These are phyloP conservation scores for Aureobasidium mangrovei DNA, from an alignment of 2,329 filamentous ascomycete species.

Conservation along the genomic window DNA sequence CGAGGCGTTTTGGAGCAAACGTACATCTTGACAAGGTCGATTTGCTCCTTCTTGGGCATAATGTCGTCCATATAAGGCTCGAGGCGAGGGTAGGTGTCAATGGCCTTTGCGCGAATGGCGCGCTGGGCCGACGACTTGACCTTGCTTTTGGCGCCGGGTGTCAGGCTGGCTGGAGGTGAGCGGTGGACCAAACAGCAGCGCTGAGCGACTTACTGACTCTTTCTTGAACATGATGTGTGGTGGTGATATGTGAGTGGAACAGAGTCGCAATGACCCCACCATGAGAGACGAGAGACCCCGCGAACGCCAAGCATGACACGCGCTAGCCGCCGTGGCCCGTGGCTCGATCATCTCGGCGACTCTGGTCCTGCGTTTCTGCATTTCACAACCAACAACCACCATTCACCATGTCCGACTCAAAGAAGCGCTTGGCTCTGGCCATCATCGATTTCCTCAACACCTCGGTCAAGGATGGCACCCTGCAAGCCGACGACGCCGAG, in stretches of 20 bases:
- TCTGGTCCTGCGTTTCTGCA: not conserved
- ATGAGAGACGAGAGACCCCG: conserved; percentile 5
- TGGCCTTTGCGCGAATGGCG: conserved; percentile 69
- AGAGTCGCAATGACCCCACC: conserved; percentile 10
- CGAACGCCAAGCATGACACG: conserved; percentile 4
- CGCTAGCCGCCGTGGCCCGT: not conserved
- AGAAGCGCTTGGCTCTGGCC: conserved; percentile 88
- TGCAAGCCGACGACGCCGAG: conserved; percentile 80
- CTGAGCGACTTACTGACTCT: conserved; percentile 51
- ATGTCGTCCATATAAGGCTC: conserved; percentile 86
- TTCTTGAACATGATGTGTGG: conserved; percentile 75
- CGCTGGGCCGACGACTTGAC: conserved; percentile 96
- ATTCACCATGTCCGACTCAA: conserved; percentile 35
- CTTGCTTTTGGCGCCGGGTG: conserved; percentile 77
- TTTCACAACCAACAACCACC: not conserved
- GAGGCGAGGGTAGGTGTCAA: conserved; percentile 78
- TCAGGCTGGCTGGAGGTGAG: conserved; percentile 47
- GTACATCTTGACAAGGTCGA: conserved; percentile 81
- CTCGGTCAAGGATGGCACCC: conserved; percentile 78
- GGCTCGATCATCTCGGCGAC: not conserved
- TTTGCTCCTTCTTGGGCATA: conserved; percentile 85
- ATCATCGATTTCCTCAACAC: conserved; percentile 90
- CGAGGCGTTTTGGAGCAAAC: conserved; percentile 17
- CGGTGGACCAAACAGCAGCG: not conserved
- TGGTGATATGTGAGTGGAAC: not conserved